phyloP scores from a whole-genome alignment of 208 protist genomes.

The Leishmania amazonensis region DNA sequence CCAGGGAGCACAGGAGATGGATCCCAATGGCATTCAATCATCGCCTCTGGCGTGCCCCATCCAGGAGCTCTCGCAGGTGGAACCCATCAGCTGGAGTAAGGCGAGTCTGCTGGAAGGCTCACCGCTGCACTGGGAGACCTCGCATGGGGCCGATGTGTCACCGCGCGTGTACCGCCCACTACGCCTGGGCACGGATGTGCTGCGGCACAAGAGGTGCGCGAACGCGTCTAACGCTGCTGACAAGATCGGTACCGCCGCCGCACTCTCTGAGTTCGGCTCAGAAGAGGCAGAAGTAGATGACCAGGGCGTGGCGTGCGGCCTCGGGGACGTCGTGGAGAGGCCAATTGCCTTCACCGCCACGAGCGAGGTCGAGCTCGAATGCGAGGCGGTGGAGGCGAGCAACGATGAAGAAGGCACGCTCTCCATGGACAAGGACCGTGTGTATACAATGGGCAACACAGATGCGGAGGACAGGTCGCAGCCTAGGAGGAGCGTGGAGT shows the following conservation, averaged over 20 bases:
- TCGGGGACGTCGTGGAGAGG: constrained; percentile 1
- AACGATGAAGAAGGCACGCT: neutral
- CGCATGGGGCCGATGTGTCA: neutral
- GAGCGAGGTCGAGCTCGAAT: constrained; percentile 22
- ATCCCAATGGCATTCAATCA: neutral
- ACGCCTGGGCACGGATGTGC: constrained; percentile 8
- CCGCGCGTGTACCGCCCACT: constrained; percentile 20
- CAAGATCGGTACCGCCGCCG: constrained; percentile 2
- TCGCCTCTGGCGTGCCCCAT: constrained; percentile 17
- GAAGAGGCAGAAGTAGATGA: constrained; percentile 9
- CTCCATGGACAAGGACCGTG: constrained; percentile 1
- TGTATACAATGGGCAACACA: constrained; percentile 11
- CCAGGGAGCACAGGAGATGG: neutral
- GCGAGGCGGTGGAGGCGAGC: neutral
- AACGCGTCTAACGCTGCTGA: neutral
- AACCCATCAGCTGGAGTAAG: neutral
- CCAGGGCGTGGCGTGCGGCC: neutral
- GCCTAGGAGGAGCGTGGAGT: neutral
- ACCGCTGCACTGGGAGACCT: constrained; percentile 21
- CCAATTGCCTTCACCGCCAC: constrained; percentile 32
- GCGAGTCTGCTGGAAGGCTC: neutral
- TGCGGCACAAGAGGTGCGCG: constrained; percentile 13
- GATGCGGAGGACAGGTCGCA: constrained; percentile 20
- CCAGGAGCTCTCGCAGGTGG: constrained; percentile 13
- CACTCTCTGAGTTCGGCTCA: constrained; percentile 9